Percentiles rank a stretch among this genome's conserved stretches.
phyloP scores from a whole-genome alignment of 2,329 filamentous ascomycete species.

The Dothidotthia symphoricarpi region DNA sequence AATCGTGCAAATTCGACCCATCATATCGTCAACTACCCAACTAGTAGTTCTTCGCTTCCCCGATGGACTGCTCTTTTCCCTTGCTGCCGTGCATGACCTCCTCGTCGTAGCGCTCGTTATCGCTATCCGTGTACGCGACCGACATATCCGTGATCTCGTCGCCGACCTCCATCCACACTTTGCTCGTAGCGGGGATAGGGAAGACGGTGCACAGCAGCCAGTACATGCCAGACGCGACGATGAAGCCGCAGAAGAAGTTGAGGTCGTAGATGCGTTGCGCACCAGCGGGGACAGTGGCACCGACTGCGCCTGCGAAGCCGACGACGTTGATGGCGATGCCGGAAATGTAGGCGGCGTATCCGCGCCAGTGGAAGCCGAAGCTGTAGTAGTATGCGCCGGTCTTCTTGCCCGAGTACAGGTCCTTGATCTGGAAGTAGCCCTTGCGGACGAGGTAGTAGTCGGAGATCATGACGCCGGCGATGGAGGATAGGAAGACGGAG shows the following conservation, averaged over 20 bases:
- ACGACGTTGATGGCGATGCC: slow-evolving; percentile 90
- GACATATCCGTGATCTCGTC: slow-evolving; percentile 30
- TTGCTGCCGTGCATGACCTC: slow-evolving; percentile 27
- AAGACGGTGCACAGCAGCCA: slow-evolving; percentile 66
- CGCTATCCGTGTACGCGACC: slow-evolving; percentile 26
- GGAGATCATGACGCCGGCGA: slow-evolving; percentile 83
- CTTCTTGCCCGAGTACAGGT: slow-evolving; percentile 72
- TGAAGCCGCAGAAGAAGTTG: slow-evolving; percentile 86
- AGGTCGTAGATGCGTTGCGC: slow-evolving; percentile 85
- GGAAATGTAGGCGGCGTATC: slow-evolving; percentile 75
- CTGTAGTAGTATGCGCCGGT: slow-evolving; percentile 71
- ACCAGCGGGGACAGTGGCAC: slow-evolving; percentile 67
- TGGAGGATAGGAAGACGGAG: slow-evolving; percentile 89
- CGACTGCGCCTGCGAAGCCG: slow-evolving; percentile 82
- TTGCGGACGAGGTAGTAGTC: slow-evolving; percentile 87
- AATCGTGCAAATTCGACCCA: too few species aligned
- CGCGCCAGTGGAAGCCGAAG: slow-evolving; percentile 76
- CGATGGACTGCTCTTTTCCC: slow-evolving; percentile 3
- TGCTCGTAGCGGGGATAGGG: slow-evolving; percentile 72
- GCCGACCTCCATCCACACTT: slow-evolving; percentile 76
- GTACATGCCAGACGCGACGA: slow-evolving; percentile 67
- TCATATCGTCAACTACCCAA: too few species aligned
- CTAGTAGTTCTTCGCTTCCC: slow-evolving; percentile 16
- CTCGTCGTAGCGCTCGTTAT: slow-evolving; percentile 28
- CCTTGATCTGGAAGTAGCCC: slow-evolving; percentile 75